phyloP scores from a whole-genome alignment of 805 yeast species.

The Candida adriatica region DNA sequence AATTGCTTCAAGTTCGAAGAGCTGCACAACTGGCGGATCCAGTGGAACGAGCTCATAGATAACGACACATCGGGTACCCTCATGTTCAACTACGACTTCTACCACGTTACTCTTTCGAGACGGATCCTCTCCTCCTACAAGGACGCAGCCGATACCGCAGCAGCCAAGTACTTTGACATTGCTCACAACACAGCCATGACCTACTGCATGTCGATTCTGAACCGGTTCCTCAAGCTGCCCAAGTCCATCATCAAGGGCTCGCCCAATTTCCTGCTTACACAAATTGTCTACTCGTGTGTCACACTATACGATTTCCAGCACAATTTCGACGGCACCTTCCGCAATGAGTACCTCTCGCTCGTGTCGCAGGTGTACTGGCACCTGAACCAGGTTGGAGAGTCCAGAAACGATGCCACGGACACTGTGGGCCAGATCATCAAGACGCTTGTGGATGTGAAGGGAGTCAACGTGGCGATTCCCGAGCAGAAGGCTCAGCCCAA shows the following conservation, averaged over 20 bases:
- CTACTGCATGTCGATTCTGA: conserved; percentile 38
- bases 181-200: conserved; percentile 36
- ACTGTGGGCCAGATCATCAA: conserved; percentile 51
- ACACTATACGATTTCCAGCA: conserved; percentile 42
- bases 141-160: conserved; percentile 16
- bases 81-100: conserved; percentile 41
- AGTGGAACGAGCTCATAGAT: conserved; percentile 38
- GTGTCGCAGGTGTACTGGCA: conserved; percentile 54
- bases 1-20: conserved; percentile 16
- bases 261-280: conserved; percentile 44
- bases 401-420: conserved; percentile 51
- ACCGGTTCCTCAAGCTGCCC: conserved; percentile 37
- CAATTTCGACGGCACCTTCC: conserved; percentile 32
- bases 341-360: conserved; percentile 35
- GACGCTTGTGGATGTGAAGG: conserved; percentile 31
- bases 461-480: background rate
- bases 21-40: conserved; percentile 35
- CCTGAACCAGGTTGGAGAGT: conserved; percentile 48
- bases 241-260: conserved; percentile 45
- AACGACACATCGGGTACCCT: conserved; percentile 44
- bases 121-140: conserved; percentile 29
- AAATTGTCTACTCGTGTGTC: conserved; percentile 48
- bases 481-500: background rate
- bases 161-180: conserved; percentile 22
- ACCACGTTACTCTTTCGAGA: conserved; percentile 35